phyloP scores from a whole-genome alignment of 2,329 filamentous ascomycete species.

The Pezicula radicicola region DNA sequence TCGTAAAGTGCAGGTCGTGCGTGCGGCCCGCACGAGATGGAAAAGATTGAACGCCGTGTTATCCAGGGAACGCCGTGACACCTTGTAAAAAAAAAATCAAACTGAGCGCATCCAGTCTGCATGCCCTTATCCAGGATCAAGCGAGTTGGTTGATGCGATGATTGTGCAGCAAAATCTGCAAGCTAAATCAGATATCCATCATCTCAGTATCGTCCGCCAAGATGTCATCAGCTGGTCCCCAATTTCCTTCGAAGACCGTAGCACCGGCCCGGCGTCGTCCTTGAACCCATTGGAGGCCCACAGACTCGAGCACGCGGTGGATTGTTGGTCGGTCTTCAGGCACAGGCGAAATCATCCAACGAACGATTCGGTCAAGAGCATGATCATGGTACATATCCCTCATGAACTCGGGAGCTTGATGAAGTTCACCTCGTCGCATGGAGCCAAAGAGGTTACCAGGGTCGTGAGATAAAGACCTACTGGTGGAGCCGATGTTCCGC shows the following conservation, averaged over 20 bases:
- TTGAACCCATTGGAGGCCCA: constrained; percentile 78
- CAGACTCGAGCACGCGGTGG: constrained; percentile 67
- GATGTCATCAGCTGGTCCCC: constrained; percentile 70
- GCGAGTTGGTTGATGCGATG: constrained; percentile 14
- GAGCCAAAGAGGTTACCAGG: constrained; percentile 32
- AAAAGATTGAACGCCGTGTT: constrained; percentile 2
- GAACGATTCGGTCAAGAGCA: constrained; percentile 80
- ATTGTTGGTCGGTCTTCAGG: constrained; percentile 71
- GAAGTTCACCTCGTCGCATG: constrained; percentile 51
- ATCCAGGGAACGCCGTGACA: constrained; percentile 23
- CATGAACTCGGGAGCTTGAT: constrained; percentile 84
- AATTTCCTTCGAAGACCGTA: constrained; percentile 95
- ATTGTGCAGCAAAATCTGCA: constrained; percentile 12
- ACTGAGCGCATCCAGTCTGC: constrained; percentile 22
- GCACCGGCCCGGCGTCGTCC: constrained; percentile 77
- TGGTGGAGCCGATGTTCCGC: constrained; percentile 23
- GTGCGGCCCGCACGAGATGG: not conserved
- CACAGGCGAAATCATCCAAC: constrained; percentile 81
- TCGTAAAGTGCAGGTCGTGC: not conserved
- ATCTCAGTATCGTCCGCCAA: constrained; percentile 33
- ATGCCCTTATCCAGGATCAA: constrained; percentile 27
- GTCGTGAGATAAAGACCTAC: constrained; percentile 28
- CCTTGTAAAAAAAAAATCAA: constrained; percentile 14
- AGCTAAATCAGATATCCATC: constrained; percentile 29
- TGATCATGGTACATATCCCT: constrained; percentile 66